Conservation (phyloP, 1,139 yeast genomes). For the Candida albicans region DNA sequence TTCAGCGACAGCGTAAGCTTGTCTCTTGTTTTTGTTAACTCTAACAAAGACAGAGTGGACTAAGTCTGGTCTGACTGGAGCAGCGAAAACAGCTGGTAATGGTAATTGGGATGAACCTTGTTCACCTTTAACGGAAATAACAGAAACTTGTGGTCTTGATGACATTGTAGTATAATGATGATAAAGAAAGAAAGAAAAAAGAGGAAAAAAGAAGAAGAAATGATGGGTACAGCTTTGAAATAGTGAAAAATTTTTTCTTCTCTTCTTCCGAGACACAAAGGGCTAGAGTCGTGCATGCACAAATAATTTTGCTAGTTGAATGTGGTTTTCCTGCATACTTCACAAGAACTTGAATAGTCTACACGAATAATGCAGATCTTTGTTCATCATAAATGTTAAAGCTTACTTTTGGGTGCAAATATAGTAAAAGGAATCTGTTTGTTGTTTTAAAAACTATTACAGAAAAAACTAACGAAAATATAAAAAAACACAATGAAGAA, state of each 20-base stretch:
- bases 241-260: slow-evolving; percentile 1
- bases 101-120: slow-evolving; percentile 82
- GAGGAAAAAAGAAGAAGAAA: slow-evolving; percentile 17
- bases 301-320: background rate
- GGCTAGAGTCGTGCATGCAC: slow-evolving; percentile 1
- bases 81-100: slow-evolving; percentile 98
- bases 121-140: slow-evolving; percentile 85
- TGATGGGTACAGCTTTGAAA: slow-evolving; percentile 13
- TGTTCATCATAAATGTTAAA: too few species aligned
- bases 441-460: too few species aligned
- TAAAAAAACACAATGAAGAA: background rate
- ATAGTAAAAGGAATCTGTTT: too few species aligned
- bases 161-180: slow-evolving; percentile 52
- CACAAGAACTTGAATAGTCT: background rate
- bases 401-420: too few species aligned
- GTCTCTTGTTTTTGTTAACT: slow-evolving; percentile 99
- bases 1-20: slow-evolving; percentile 99
- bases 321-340: background rate
- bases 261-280: background rate
- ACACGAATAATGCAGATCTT: too few species aligned
- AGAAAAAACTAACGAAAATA: too few species aligned
- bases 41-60: slow-evolving; percentile 98
- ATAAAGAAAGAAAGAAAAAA: slow-evolving; percentile 24
- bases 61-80: slow-evolving; percentile 99
- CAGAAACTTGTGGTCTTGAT: slow-evolving; percentile 95